Evolutionary conservation across 2,329 filamentous ascomycete species (phyloP), one percentile per base, ranked within the genome.

Genomic region (Colletotrichum magnum): DNA sequence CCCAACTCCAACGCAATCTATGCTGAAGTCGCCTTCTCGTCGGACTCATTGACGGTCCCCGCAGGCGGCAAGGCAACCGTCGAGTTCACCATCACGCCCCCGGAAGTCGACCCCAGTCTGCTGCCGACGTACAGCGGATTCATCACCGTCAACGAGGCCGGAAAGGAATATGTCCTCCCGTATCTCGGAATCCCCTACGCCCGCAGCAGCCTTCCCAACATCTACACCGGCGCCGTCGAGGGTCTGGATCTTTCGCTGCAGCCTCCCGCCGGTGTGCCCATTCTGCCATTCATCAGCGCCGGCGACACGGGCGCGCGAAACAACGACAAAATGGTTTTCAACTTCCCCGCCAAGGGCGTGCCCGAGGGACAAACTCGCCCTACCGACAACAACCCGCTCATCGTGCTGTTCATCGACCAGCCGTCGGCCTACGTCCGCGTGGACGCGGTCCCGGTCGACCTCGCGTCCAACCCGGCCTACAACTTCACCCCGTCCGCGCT

Each of bases 41-140:
- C 45, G 5, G 32, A 64, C n/a, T 64, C 52, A 4, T 13, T 68
- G 3, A 68, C 65, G 5, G 12, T 68, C 21, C 59, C 52, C 0
- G 53, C 65, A 7, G 64, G 64, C 16, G 60, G 47, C 24, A 58
- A 64, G 24, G 65, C 45, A 4, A 58, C 53, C 4, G 45, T 68
- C 2, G 47, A 57, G n/a, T 58, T 64, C 12, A 52, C 60, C 4
- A 16, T 68, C 5, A 45, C 45, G 0, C 45, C 65, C 24, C 65
- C 65, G 12, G 6, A 15, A 7, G 47, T 58, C 9, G 59, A 68
- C 16, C 16, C 54, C 16, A 54, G 50, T n/a, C 45, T 68, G 28
- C 12, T 64, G 48, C 65, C 59, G 5, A 54, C 54, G 1, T 68
- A 68, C 53, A 68, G 65, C 18, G 65, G 65, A 5, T 58, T 64